Conservation (phyloP, 2,329 filamentous ascomycete genomes). For the Ambrosiella beaveri region DNA sequence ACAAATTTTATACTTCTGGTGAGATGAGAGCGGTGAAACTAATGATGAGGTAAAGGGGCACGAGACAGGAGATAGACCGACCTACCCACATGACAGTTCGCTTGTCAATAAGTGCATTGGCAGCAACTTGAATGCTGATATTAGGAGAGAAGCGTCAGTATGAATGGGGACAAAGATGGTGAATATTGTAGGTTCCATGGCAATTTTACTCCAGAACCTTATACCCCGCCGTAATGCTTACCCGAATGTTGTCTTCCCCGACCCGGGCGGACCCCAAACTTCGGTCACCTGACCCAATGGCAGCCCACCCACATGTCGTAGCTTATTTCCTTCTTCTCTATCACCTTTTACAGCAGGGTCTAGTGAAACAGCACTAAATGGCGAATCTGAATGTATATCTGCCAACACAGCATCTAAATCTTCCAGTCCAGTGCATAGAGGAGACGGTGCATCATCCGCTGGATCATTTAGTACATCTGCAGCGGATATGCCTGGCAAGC, state of each 20-base stretch:
- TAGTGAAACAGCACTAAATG: neutral
- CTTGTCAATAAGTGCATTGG: constrained; percentile 42
- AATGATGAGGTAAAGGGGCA: constrained; percentile 2
- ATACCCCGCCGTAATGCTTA: constrained; percentile 26
- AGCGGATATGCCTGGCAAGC: constrained; percentile 60
- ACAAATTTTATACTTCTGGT: neutral
- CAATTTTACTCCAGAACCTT: neutral
- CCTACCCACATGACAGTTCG: constrained; percentile 67
- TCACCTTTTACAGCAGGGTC: neutral
- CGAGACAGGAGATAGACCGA: constrained; percentile 26
- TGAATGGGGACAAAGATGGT: neutral
- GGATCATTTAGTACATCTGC: constrained; percentile 49
- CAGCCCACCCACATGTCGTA: constrained; percentile 34
- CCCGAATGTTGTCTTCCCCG: constrained; percentile 72
- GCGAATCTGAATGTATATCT: neutral
- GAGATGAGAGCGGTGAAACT: neutral
- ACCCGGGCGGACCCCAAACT: constrained; percentile 72
- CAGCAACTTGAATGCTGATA: constrained; percentile 52
- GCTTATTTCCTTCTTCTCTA: neutral
- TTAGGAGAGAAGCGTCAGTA: constrained; percentile 8
- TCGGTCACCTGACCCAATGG: constrained; percentile 66
- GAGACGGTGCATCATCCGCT: constrained; percentile 30
- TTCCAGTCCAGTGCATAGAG: constrained; percentile 38
- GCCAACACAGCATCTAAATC: constrained; percentile 33
- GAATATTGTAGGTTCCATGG: neutral